These are phyloP conservation scores for Beauveria medogensis DNA, from an alignment of 2,329 filamentous ascomycete genomes.

Conservation along the genomic window DNA sequence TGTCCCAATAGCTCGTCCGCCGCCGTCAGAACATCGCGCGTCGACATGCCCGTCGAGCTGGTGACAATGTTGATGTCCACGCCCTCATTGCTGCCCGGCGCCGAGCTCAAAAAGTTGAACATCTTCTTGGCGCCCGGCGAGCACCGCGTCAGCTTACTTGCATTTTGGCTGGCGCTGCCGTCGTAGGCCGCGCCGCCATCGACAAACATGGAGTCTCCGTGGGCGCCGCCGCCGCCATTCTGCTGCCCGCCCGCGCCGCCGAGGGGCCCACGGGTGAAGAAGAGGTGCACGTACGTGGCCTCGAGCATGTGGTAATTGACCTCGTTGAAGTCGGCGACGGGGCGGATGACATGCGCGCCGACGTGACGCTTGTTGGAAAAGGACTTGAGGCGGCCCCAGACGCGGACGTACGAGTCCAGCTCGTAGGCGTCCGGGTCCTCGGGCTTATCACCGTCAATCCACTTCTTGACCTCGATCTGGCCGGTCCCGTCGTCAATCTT, in stretches of 20 bases:
- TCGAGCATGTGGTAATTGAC: constrained; percentile 88
- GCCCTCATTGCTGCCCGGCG: constrained; percentile 70
- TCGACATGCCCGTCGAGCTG: constrained; percentile 53
- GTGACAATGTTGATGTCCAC: constrained; percentile 74
- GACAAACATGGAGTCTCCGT: constrained; percentile 25
- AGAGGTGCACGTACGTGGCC: constrained; percentile 79
- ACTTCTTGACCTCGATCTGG: constrained; percentile 82
- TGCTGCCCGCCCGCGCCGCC: constrained; percentile 30
- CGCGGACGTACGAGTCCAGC: constrained; percentile 72
- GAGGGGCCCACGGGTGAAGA: constrained; percentile 64
- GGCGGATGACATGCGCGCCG: constrained; percentile 70
- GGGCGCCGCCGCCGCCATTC: constrained; percentile 20
- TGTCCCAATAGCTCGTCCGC: constrained; percentile 69
- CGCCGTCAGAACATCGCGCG: constrained; percentile 64
- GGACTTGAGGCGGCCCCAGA: constrained; percentile 75
- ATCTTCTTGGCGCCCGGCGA: constrained; percentile 58
- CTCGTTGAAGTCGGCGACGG: constrained; percentile 81
- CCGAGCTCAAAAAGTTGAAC: constrained; percentile 58
- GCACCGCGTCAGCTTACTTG: constrained; percentile 37
- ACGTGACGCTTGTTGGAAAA: constrained; percentile 81
- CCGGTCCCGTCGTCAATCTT: constrained; percentile 93
- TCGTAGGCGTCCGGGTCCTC: constrained; percentile 47
- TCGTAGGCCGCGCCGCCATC: constrained; percentile 31
- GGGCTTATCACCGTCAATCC: constrained; percentile 59
- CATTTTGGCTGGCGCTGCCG: constrained; percentile 21